Evolutionary conservation across 2,329 filamentous ascomycete genomes (phyloP), one percentile per base, ranked within the genome.

Genomic region (Cyclaneusma minus): DNA sequence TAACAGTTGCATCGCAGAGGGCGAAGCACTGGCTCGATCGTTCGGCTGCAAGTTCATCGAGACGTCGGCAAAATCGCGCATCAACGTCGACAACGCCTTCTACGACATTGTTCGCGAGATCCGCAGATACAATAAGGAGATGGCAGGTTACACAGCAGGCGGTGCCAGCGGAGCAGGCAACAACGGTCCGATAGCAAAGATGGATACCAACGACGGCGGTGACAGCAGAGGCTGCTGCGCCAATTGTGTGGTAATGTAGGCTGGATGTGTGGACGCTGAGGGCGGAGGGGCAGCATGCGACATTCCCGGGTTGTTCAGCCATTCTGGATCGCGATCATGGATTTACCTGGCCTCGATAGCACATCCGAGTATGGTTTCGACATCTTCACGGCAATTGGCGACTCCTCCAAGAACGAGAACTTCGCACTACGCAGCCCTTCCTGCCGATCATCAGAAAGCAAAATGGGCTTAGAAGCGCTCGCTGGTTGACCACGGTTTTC

Each of bases 11-110:
- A 16, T 24, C 23, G 45, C 55, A 94, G 87, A 95, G 74, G 87
- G 87, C 45, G 78, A 89, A 57, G 68, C 74, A 33, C 63, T 95
- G 40, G 87, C 85, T 37, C 70, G 69, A 42, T 74, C 76, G 37
- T 95, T 98, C 54, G 76, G 75, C 49, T 98, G 89, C 76, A 91
- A 89, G 51, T 98, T 95, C 62, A 92, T 95, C 59, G 89, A 98
- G 64, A 95, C 89, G 8, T 98, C 89, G 21, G 89, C 89, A 40
- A 98, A 95, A 62, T 92, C 85, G 35, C 78, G 87, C 52, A 91
- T 89, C 62, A 94, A 95, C 50, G 89, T 98, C 45, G 89, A 98
- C 57, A 85, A 91, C 58, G 84, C 87, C 29, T 98, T 98, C 60
- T 95, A 87, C 67, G 85, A 95, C 51, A 85, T 95, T 42, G 89